Conservation (phyloP, 129 eudicot genomes). For the Flaveria linearis region DNA sequence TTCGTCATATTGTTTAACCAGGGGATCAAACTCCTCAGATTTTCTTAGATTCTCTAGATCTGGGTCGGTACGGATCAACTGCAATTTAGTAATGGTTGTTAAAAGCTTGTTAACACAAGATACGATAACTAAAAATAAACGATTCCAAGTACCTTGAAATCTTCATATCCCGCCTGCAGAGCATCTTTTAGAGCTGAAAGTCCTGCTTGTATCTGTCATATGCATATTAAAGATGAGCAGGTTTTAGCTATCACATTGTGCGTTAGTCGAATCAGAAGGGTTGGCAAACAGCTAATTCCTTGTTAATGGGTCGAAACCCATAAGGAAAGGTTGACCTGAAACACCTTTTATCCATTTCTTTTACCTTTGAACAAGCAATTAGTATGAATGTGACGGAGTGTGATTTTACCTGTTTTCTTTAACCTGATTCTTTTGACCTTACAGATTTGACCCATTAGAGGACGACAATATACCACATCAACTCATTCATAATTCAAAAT, state of each 20-base stretch:
- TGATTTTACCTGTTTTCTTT: background rate
- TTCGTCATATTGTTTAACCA: no score
- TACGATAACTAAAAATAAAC: no score
- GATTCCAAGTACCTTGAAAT: no score
- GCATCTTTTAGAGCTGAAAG: conserved; percentile 96
- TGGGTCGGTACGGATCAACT: no score
- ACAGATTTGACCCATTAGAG: background rate
- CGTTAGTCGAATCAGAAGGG: background rate
- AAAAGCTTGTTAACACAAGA: no score
- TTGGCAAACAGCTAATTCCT: background rate
- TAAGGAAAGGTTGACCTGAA: background rate
- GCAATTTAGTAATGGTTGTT: no score
- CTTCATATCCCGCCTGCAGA: conserved; percentile 77
- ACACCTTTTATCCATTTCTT: background rate
- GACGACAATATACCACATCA: background rate
- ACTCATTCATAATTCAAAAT: background rate
- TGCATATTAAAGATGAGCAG: conserved; percentile 16
- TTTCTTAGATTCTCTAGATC: no score
- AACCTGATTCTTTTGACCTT: background rate
- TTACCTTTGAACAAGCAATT: background rate
- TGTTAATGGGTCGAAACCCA: background rate
- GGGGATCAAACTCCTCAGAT: no score
- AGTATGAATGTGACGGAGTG: background rate
- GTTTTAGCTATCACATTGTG: conserved; percentile 2
- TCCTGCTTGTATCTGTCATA: conserved; percentile 79